Evolutionary conservation across 768 basidiomycete species (phyloP).

Genomic region (Suillus tomentosus): DNA sequence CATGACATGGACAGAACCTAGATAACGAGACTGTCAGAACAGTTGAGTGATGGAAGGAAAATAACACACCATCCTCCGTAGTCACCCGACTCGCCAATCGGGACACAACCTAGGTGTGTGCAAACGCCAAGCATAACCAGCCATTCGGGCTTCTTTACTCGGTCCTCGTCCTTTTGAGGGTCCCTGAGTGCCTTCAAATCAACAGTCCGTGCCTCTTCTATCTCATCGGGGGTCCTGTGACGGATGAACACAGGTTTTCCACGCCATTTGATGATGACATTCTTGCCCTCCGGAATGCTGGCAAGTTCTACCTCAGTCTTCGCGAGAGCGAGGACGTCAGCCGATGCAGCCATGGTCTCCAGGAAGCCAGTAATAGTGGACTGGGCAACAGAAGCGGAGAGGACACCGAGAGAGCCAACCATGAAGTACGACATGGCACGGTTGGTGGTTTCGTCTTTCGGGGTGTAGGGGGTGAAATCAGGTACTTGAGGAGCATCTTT

Average conservation of each 20-base stretch:
- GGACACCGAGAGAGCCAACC: conserved; percentile 88
- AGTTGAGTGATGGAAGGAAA: not conserved
- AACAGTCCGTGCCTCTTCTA: conserved; percentile 83
- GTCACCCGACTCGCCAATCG: conserved; percentile 96
- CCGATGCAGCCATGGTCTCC: conserved; percentile 94
- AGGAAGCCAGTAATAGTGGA: conserved; percentile 93
- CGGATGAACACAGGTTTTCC: conserved; percentile 99
- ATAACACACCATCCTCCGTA: conserved; percentile 91
- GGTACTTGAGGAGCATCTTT: conserved; percentile 83
- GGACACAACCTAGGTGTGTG: conserved; percentile 98
- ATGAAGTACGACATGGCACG: conserved; percentile 87
- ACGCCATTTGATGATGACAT: conserved; percentile 98
- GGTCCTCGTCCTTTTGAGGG: conserved; percentile 85
- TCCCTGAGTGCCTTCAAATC: conserved; percentile 91
- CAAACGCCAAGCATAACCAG: conserved; percentile 90
- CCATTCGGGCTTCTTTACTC: conserved; percentile 97
- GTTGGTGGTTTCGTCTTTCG: conserved; percentile 63
- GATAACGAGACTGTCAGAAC: conserved; percentile 4
- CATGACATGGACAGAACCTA: conserved; percentile 98
- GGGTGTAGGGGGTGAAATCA: conserved; percentile 83
- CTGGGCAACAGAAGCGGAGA: conserved; percentile 94
- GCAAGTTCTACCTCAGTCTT: conserved; percentile 95
- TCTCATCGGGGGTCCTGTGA: conserved; percentile 89
- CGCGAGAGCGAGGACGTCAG: conserved; percentile 96
- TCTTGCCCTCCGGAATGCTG: conserved; percentile 95